Evolutionary conservation across 257 asterid genomes (phyloP), one percentile per base, ranked within the genome.

Genomic region (Solanum tarijense): DNA sequence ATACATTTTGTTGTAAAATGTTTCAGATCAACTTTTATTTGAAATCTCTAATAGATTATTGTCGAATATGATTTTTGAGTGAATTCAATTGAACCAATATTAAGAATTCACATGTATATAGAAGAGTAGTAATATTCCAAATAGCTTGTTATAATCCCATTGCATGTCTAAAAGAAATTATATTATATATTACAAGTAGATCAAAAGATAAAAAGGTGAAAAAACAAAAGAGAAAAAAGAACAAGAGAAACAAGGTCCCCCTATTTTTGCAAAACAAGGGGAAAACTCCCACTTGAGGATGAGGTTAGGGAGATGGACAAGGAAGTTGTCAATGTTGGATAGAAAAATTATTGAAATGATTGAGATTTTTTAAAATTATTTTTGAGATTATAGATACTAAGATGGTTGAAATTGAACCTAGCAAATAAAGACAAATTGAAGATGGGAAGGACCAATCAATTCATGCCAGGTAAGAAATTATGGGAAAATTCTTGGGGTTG

Each of bases 391-490:
- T 85, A 83, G 84, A 85, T 66, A 84, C 87, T 81, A 74, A 88
- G 88, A 83, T 85, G 86, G 83, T 86, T 69, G 84, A 41, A 81
- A 8, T 87, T 90, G 92, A 89, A 90, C 87, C 91, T 87, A 46
- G 93, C 79, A 88, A 92, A 92, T 84, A 88, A 85, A 86, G 90
- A 91, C 91, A 90, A 88, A 68, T 74, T 13, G 91, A 88, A 91
- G 91, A 92, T 92, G 93, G 92, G 91, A 91, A 90, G 88, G 93
- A 89, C 94, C 92, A 92, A 94, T 92, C 89, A 92, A 84, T 88
- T 90, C 86, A 89, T 86, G 96, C 92, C 97, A 95, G 93, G 91
- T 90, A 92, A 92, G 93, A 84, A 86, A 43, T 88, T 87, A 92
- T 89, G 92, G 91, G 91, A 88, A 78, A 90, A 31, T 83, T 88